These are phyloP conservation scores for Claviceps monticola DNA, from an alignment of 2,329 filamentous ascomycete species.

Conservation along the genomic window DNA sequence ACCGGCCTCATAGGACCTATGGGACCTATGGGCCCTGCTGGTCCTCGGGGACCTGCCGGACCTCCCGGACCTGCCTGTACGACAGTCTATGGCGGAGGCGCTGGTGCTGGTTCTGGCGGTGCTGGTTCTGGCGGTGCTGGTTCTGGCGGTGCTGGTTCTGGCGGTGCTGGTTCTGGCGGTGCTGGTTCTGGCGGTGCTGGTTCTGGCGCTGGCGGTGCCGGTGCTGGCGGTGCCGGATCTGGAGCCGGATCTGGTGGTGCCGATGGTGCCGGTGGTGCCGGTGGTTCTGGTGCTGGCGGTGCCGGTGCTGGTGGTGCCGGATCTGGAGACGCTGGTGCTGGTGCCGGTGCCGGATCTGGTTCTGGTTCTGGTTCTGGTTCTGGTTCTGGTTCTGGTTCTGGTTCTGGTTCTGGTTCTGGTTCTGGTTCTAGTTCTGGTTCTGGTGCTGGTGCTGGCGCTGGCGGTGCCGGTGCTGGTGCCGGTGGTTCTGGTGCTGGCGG, in stretches of 20 bases:
- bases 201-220: background rate
- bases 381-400: background rate
- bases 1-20: background rate
- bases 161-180: background rate
- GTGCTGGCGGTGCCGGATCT: background rate
- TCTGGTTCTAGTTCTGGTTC: background rate
- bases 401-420: background rate
- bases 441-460: background rate
- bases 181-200: background rate
- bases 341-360: background rate
- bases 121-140: background rate
- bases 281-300: background rate
- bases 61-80: background rate
- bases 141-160: background rate
- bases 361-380: background rate
- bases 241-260: background rate
- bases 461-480: background rate
- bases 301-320: background rate
- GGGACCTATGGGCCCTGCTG: background rate
- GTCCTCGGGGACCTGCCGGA: background rate
- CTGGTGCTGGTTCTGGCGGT: background rate
- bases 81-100: no score
- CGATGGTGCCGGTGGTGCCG: background rate
- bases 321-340: background rate
- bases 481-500: background rate